Conservation (phyloP, 345 rosid species). For the Euclidium syriacum region DNA sequence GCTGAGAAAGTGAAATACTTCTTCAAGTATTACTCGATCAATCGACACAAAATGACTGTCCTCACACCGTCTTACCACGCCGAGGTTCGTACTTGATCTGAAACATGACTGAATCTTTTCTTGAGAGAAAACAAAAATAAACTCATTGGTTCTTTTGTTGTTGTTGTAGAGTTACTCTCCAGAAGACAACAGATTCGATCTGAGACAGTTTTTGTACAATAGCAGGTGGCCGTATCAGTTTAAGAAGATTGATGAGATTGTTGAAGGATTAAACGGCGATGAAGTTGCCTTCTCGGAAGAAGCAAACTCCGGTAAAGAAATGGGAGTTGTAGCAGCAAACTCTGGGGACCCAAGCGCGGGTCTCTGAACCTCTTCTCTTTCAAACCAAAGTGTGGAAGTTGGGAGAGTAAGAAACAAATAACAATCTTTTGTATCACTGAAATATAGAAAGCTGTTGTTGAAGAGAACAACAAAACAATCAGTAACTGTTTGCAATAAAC, state of each 20-base stretch:
- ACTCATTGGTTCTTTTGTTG: background rate
- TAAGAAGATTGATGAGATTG: constrained; percentile 80
- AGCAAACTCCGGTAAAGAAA: constrained; percentile 25
- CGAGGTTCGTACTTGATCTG: constrained; percentile 50
- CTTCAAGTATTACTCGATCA: constrained; percentile 91
- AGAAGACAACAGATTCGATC: constrained; percentile 87
- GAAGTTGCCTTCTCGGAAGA: constrained; percentile 41
- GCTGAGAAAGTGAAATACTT: constrained; percentile 90
- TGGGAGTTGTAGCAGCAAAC: constrained; percentile 64
- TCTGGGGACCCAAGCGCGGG: constrained; percentile 67
- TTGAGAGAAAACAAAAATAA: background rate
- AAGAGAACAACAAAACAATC: background rate
- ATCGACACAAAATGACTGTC: constrained; percentile 94
- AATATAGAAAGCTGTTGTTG: background rate
- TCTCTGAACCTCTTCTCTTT: constrained; percentile 17
- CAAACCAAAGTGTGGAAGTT: background rate
- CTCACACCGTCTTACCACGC: constrained; percentile 95
- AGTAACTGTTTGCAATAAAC: background rate
- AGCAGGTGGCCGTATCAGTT: constrained; percentile 84
- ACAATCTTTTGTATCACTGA: background rate
- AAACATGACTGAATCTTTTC: background rate
- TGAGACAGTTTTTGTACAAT: constrained; percentile 85
- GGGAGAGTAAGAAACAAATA: background rate
- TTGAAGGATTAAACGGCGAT: constrained; percentile 51
- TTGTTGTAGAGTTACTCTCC: constrained; percentile 81